Percentiles rank a stretch among this genome's conserved stretches.
Conservation (phyloP, 176 grass and related monocot genomes). For the Rhynchospora breviuscula region DNA sequence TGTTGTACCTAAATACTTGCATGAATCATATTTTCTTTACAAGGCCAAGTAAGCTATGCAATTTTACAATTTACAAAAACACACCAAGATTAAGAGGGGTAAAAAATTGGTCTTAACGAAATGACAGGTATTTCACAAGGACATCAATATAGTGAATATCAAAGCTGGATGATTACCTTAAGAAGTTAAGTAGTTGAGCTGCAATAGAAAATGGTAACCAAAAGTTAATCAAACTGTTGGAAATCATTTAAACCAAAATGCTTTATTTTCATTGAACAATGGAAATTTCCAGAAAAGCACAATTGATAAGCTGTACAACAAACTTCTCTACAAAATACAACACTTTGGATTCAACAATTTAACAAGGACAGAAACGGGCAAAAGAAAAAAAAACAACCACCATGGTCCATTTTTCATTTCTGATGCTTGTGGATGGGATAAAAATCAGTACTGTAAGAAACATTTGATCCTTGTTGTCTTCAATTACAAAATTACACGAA, state of each 20-base stretch:
- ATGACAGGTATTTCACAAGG: neutral
- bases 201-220: slow-evolving; percentile 1
- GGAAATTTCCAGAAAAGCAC: neutral
- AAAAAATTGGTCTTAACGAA: neutral
- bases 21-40: neutral
- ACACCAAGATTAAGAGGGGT: neutral
- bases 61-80: neutral
- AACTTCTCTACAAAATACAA: neutral
- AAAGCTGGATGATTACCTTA: neutral
- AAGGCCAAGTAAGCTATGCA: neutral
- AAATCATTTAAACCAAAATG: neutral
- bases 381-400: neutral
- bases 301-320: neutral
- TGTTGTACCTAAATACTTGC: neutral
- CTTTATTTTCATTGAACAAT: neutral
- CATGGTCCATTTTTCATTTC: neutral
- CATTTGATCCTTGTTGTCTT: neutral
- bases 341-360: too few species aligned
- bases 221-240: neutral
- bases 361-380: neutral
- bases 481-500: neutral
- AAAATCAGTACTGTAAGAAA: neutral
- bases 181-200: neutral
- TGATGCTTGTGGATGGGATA: too few species aligned
- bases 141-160: neutral